Evolutionary conservation across 2,329 filamentous ascomycete species (phyloP), one percentile per base, ranked within the genome.

Genomic region (Fusarium agapanthi): DNA sequence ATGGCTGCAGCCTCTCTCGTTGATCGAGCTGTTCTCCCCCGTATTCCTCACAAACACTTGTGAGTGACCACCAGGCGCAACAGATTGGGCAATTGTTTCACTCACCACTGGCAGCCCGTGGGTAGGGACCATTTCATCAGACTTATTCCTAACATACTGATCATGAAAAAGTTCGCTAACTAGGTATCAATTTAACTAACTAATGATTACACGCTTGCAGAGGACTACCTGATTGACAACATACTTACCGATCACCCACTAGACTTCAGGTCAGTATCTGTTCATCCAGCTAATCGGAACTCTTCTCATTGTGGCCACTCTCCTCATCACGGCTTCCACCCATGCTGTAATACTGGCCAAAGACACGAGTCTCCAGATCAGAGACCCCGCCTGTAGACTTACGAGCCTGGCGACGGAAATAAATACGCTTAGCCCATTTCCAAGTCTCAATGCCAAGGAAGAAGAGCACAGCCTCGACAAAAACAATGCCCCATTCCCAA

Each of bases 401-500:
- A 35, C 74, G 74, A n/a, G 76, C 77, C 48, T 76, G 76, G 30
- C 80, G 79, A 14, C 81, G 79, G 70, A 79, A 81, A 64, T 80
- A 83, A n/a, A 83, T 61, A 22, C 89, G 82, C 83, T 91, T 90
- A 7, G 75, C 80, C 82, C 84, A 88, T 78, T 90, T 90, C 88
- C 88, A 91, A 1, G 78, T 61, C 76, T 91, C 89, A 9, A 89
- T 83, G 10, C 89, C 89, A 0, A 83, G 61, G 72, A 91, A 89
- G 81, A 90, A 91, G n/a, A 90, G 74, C 2, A 86, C 63, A 0
- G 87, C 83, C 22, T 83, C 84, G 26, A 89, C 73, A 63, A 90
- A 88, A 7, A 89, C 86, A 45, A 90, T 85, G 4, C 81, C 87
- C 89, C 88, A 91, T 75, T 90, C 88, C 89, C 89, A 90, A 16